Base-by-base conservation (phyloP, 2,329 filamentous ascomycete genomes). In the Pyrenochaeta sp. region DNA sequence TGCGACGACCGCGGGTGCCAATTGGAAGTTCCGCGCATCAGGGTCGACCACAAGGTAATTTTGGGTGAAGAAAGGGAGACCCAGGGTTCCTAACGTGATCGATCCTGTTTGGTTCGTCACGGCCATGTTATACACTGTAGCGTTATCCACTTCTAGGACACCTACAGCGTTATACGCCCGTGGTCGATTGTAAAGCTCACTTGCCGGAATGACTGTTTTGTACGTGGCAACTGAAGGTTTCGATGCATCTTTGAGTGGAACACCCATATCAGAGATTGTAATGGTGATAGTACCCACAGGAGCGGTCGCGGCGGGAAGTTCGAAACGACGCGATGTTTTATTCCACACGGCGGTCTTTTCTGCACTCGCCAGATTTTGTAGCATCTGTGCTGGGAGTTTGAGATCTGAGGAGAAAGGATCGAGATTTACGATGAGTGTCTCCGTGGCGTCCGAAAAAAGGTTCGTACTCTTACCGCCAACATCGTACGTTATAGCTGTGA, bases 401-500 rank as follows among this genome's bases (percentile, higher is more conserved):
- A 63, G 11, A 20, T 60, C 51, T 0, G 60, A 56, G 15, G 60
- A 60, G 23, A 54, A 63, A 10, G 60, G 60, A 20, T 63, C 60
- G 5, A 63, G 45, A 30, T 56, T 27, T 1, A 63, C 60, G 15
- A 51, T 23, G 6, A 63, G 57, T 9, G 54, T 63, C 4, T 63
- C 60, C 4, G 44, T 52, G 7, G 44, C 15, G 23, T 33, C 46
- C 9, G 49, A 43, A 20, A 63, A 58, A 4, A 63, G 48, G n/a
- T 48, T 54, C 11, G 57, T 63, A 36, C 56, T 60, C 36, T 37
- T 56, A 10, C 54, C 49, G 12, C 57, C 57, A 40, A 41, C 42
- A 43, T 63, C 60, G 30, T 63, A 63, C 1, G 60, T 63, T 27
- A 63, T 61, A 17, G 60, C 60, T n/a, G 60, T 63, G 10, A 63